Conservation (phyloP, 2,329 filamentous ascomycete genomes). For the Hyphodiscus sp. region DNA sequence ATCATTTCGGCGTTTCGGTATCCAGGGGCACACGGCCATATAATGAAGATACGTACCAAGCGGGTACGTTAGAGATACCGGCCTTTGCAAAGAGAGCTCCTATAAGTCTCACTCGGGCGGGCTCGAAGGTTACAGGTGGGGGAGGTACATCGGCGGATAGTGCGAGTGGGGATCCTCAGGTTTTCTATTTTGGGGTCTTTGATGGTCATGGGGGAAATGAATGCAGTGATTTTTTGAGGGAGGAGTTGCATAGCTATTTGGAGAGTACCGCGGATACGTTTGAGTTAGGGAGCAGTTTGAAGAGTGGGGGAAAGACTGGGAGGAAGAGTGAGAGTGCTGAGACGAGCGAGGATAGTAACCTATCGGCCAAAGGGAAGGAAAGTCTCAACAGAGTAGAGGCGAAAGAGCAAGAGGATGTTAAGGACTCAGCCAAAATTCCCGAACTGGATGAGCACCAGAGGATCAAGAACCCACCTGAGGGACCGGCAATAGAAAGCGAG, state of each 20-base stretch:
- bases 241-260: constrained; percentile 82
- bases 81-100: constrained; percentile 84
- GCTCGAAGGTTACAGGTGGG: constrained; percentile 35
- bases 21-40: constrained; percentile 77
- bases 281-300: constrained; percentile 69
- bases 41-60: constrained; percentile 93
- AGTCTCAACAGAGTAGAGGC: constrained; percentile 40
- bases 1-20: constrained; percentile 81
- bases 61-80: constrained; percentile 86
- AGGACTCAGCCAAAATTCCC: constrained; percentile 14
- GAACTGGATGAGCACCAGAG: constrained; percentile 27
- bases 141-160: constrained; percentile 66
- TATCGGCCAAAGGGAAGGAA: constrained; percentile 31
- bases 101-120: constrained; percentile 41
- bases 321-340: constrained; percentile 33
- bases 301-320: constrained; percentile 33
- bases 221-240: constrained; percentile 79
- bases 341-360: constrained; percentile 50
- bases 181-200: constrained; percentile 97
- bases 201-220: constrained; percentile 90
- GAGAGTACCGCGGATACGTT: constrained; percentile 75
- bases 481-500: constrained; percentile 34
- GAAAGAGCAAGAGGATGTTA: constrained; percentile 42
- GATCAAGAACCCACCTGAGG: constrained; percentile 30
- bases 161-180: constrained; percentile 81